Percentiles rank a stretch among this genome's conserved stretches.
These are phyloP conservation scores for Acanthamoeba comandoni DNA, from an alignment of 208 protist genomes.

Conservation along the genomic window DNA sequence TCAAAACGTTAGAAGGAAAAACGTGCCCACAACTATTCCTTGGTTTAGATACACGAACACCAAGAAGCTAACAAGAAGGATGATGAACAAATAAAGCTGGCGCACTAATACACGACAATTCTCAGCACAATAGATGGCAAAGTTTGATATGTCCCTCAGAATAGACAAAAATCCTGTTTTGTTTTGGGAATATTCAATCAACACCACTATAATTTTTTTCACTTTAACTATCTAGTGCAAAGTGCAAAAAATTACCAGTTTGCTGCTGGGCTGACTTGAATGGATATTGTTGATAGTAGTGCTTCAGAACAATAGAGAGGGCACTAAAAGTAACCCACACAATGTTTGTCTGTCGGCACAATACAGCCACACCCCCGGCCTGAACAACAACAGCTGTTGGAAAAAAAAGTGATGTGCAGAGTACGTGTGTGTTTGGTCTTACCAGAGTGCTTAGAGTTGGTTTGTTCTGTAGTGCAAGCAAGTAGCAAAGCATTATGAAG, in stretches of 20 bases:
- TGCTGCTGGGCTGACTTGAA: no score
- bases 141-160: no score
- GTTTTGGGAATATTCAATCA: no score
- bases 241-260: no score
- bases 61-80: neutral
- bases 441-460: slow-evolving; percentile 27
- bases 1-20: no score
- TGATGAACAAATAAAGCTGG: no score
- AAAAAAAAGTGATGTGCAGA: slow-evolving; percentile 6
- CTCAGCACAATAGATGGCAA: no score
- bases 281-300: slow-evolving; percentile 7
- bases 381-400: neutral
- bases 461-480: slow-evolving; percentile 1
- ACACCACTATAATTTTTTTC: no score
- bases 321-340: slow-evolving; percentile 75
- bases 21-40: slow-evolving; percentile 37
- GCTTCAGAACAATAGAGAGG: neutral
- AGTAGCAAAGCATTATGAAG: slow-evolving; percentile 55
- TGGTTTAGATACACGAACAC: slow-evolving; percentile 25
- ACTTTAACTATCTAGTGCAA: no score
- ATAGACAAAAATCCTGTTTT: no score
- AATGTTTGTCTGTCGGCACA: slow-evolving; percentile 63
- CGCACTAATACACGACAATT: no score
- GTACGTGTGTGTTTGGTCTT: neutral
- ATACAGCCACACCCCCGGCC: slow-evolving; percentile 14